Conservation (phyloP, 2,329 filamentous ascomycete genomes). For the Phyllosticta capitalensis region DNA sequence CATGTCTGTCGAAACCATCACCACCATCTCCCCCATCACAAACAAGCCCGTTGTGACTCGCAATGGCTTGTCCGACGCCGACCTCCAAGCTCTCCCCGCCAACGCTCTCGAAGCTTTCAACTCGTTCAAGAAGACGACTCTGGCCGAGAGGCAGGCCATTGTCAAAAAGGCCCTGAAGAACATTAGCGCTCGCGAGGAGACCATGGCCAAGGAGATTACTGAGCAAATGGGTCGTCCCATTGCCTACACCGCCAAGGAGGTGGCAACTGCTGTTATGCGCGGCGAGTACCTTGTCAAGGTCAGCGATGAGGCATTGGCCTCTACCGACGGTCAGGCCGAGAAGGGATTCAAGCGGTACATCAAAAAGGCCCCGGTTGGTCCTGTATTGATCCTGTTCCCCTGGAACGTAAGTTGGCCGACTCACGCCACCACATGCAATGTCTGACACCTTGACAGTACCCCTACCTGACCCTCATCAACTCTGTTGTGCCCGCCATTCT, state of each 20-base stretch:
- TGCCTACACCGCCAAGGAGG: conserved; percentile 72
- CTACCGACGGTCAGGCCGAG: conserved; percentile 74
- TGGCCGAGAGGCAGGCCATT: conserved; percentile 68
- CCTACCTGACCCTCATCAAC: conserved; percentile 88
- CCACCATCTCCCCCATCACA: conserved; percentile 82
- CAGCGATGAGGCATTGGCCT: conserved; percentile 65
- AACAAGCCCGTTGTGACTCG: conserved; percentile 76
- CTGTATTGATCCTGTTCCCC: conserved; percentile 80
- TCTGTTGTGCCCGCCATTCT: conserved; percentile 86
- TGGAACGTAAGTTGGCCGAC: conserved; percentile 68
- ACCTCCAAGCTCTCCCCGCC: conserved; percentile 63
- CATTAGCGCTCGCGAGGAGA: conserved; percentile 63
- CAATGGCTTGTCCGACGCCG: conserved; percentile 59
- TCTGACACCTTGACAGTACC: conserved; percentile 53
- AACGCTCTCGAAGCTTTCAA: conserved; percentile 66
- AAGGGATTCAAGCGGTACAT: conserved; percentile 86
- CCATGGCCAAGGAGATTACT: conserved; percentile 73
- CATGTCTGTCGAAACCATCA: conserved; percentile 50
- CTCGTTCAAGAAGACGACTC: conserved; percentile 63
- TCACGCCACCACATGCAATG: conserved; percentile 5
- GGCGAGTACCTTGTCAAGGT: conserved; percentile 81
- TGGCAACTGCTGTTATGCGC: conserved; percentile 75
- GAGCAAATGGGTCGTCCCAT: conserved; percentile 95
- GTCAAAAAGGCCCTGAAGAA: conserved; percentile 69
- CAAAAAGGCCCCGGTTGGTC: conserved; percentile 77